These are phyloP conservation scores for Trypanosoma brucei DNA, from an alignment of 208 protist genomes.

Conservation along the genomic window DNA sequence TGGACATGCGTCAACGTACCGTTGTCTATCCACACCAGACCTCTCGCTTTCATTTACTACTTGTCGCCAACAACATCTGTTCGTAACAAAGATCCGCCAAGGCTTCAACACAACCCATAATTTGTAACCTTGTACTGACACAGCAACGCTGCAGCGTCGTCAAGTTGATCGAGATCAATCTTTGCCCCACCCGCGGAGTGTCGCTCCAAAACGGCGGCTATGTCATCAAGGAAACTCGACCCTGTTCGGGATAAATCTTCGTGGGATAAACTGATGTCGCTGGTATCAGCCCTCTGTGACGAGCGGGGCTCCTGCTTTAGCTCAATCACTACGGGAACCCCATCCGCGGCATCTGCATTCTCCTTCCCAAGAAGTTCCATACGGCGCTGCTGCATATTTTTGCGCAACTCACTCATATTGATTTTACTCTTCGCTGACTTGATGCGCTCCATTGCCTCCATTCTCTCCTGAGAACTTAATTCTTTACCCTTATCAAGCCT, in stretches of 20 bases:
- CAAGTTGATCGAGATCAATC: conserved; percentile 45
- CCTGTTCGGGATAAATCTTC: neutral
- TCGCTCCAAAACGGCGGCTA: conserved; percentile 35
- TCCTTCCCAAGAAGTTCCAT: conserved; percentile 41
- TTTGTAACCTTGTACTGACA: conserved; percentile 57
- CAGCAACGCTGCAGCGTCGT: conserved; percentile 43
- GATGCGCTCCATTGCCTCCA: conserved; percentile 20
- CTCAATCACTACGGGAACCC: conserved; percentile 51
- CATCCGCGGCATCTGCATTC: conserved; percentile 9
- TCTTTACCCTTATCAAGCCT: conserved; percentile 2
- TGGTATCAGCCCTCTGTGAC: neutral
- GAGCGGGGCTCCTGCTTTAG: conserved; percentile 14
- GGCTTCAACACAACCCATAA: conserved; percentile 34
- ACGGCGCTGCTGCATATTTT: conserved; percentile 44
- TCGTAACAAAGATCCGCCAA: neutral
- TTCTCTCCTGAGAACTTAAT: conserved; percentile 13
- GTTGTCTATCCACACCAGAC: too few species aligned
- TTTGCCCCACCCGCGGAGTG: conserved; percentile 29
- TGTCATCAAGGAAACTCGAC: conserved; percentile 46
- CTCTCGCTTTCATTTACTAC: neutral
- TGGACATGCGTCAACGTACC: too few species aligned
- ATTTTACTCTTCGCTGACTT: conserved; percentile 30
- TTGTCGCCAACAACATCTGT: neutral
- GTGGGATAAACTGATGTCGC: neutral
- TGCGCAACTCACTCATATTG: conserved; percentile 45